Evolutionary conservation across 106 monocot species (phyloP).

Genomic region (Phalaenopsis equestris): DNA sequence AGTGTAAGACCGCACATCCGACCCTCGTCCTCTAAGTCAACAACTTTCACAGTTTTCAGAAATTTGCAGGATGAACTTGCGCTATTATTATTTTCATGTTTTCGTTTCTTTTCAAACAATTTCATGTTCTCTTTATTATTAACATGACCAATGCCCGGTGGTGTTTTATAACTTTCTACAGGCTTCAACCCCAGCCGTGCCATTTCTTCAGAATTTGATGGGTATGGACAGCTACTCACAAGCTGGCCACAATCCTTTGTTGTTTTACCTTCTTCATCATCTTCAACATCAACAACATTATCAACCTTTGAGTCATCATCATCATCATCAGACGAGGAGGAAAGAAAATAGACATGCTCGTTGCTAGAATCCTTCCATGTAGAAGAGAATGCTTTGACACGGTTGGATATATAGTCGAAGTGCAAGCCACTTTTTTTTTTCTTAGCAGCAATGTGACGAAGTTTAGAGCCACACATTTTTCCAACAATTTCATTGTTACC

Average conservation of each 20-base stretch:
- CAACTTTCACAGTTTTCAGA: slow-evolving; percentile 16
- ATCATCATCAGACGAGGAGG: slow-evolving; percentile 31
- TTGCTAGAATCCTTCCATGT: slow-evolving; percentile 25
- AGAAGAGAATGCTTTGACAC: slow-evolving; percentile 58
- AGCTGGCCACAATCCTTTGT: slow-evolving; percentile 23
- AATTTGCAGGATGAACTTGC: slow-evolving; percentile 13
- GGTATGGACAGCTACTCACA: slow-evolving; percentile 85
- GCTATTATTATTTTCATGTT: slow-evolving; percentile 21
- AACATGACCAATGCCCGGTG: slow-evolving; percentile 5
- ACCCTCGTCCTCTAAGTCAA: slow-evolving; percentile 7
- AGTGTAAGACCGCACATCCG: slow-evolving; percentile 15
- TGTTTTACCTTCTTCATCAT: slow-evolving; percentile 3
- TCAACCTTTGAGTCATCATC: slow-evolving; percentile 27
- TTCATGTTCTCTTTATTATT: slow-evolving; percentile 10
- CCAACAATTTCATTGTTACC: neutral
- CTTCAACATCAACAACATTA: slow-evolving; percentile 21
- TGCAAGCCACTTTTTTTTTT: slow-evolving; percentile 53
- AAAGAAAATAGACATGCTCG: slow-evolving; percentile 57
- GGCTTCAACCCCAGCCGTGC: slow-evolving; percentile 58
- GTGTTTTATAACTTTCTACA: slow-evolving; percentile 13
- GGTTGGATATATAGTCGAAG: slow-evolving; percentile 47
- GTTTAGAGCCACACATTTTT: slow-evolving; percentile 13
- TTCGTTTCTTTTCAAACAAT: slow-evolving; percentile 40
- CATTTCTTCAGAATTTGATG: slow-evolving; percentile 88
- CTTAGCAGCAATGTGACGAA: slow-evolving; percentile 10